Evolutionary conservation across 495 filamentous ascomycete species (phyloP), one percentile per base, ranked within the genome.

Genomic region (Penicillium bovifimosum): DNA sequence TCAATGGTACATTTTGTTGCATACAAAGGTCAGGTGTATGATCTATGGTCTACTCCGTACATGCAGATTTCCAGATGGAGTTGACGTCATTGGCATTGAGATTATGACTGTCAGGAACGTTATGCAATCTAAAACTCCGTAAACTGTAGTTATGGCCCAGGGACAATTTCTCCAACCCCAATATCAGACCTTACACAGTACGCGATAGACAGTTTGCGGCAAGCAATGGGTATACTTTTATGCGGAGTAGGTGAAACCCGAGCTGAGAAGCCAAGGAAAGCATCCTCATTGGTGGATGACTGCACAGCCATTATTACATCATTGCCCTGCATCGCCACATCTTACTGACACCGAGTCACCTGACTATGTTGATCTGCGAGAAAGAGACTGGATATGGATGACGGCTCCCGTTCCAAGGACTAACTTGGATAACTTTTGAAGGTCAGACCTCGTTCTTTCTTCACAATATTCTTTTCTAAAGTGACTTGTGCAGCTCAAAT

Each of bases 241-340:
- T 33, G 14, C 16, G 7, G 16, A 35, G 6, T 4, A 16, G 9
- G 9, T 18, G 46, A 48, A 18, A 10, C 14, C 10, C 9, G 16
- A 45, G 24, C 20, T 50, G 29, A 41, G 36, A 24, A 14, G 28
- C 47, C 10, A 0, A 32, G 36, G 20, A 27, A 36, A 13, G n/a
- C 17, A 20, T 8, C 20, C 29, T 33, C 0, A 42, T 50, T 52
- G 44, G 48, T 27, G 16, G 4, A 17, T 17, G n/a, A 38, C 1
- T 16, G 47, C 56, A 58, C 39, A 52, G 55, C 61, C 60, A 64
- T 53, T 41, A 52, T 55, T 49, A 63, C 56, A 33, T 59, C 60
- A 59, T 51, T 18, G 6, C 1, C 9, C 3, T 31, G 38, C 58
- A 63, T 54, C 54, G 61, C 61, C 61, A 63, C 61, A 27, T 0